phyloP scores from a whole-genome alignment of 306 rosid species.

The Prosopis cineraria region DNA sequence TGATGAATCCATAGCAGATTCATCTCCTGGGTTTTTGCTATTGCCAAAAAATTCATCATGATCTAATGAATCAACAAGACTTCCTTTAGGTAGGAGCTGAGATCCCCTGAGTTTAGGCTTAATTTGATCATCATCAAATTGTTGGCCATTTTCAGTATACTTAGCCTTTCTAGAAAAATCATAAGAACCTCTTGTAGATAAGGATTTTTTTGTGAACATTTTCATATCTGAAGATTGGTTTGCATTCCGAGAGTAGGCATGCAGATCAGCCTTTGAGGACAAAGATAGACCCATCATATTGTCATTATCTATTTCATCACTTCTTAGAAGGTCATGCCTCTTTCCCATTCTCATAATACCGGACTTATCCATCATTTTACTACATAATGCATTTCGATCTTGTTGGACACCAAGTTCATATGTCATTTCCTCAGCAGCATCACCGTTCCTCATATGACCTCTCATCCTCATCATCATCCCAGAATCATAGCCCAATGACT shows the following conservation, averaged over 20 bases:
- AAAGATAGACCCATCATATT: slow-evolving; percentile 56
- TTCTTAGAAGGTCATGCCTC: slow-evolving; percentile 59
- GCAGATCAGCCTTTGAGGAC: slow-evolving; percentile 63
- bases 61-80: slow-evolving; percentile 51
- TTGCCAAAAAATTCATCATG: slow-evolving; percentile 45
- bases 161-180: slow-evolving; percentile 58
- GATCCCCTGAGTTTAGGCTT: slow-evolving; percentile 58
- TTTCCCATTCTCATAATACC: slow-evolving; percentile 60
- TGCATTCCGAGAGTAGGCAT: slow-evolving; percentile 54
- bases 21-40: slow-evolving; percentile 54
- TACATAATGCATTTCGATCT: slow-evolving; percentile 46
- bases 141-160: slow-evolving; percentile 62
- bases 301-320: slow-evolving; percentile 52
- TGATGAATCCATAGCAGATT: slow-evolving; percentile 58
- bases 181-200: slow-evolving; percentile 53
- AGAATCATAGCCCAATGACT: slow-evolving; percentile 51
- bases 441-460: slow-evolving; percentile 58
- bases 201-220: slow-evolving; percentile 53
- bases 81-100: slow-evolving; percentile 44
- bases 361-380: slow-evolving; percentile 56
- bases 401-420: slow-evolving; percentile 51
- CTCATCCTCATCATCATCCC: slow-evolving; percentile 56
- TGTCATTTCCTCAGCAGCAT: slow-evolving; percentile 56
- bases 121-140: slow-evolving; percentile 52
- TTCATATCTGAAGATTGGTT: slow-evolving; percentile 53